Percentiles rank a stretch among this genome's conserved stretches.
Conservation (phyloP, 1,284 basidiomycete genomes). For the Anthracocystis walkeri region DNA sequence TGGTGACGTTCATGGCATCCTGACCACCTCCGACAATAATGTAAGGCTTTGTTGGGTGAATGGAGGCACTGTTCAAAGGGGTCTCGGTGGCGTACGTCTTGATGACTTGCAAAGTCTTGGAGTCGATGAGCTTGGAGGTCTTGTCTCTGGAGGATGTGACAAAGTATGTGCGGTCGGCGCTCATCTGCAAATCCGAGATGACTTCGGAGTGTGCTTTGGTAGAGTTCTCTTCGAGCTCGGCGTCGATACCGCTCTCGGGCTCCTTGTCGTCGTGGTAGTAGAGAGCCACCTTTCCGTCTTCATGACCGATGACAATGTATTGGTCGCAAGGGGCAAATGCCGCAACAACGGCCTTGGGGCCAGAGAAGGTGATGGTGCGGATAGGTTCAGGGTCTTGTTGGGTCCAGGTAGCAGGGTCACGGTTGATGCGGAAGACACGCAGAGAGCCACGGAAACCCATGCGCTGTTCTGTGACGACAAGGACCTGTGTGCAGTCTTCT, state of each 20-base stretch:
- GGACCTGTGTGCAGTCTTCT: slow-evolving; percentile 75
- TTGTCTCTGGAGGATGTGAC: slow-evolving; percentile 98
- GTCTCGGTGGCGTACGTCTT: slow-evolving; percentile 95
- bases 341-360: slow-evolving; percentile 88
- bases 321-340: slow-evolving; percentile 85
- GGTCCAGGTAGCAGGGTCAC: slow-evolving; percentile 63
- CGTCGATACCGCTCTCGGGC: slow-evolving; percentile 74
- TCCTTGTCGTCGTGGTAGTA: slow-evolving; percentile 68
- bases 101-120: slow-evolving; percentile 86
- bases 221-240: slow-evolving; percentile 85
- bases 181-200: slow-evolving; percentile 88
- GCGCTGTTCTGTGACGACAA: slow-evolving; percentile 96
- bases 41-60: slow-evolving; percentile 87
- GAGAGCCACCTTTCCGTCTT: slow-evolving; percentile 84
- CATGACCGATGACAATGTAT: slow-evolving; percentile 91
- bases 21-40: slow-evolving; percentile 87
- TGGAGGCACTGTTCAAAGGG: slow-evolving; percentile 91
- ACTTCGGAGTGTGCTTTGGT: slow-evolving; percentile 56
- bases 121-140: slow-evolving; percentile 91
- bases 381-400: slow-evolving; percentile 61
- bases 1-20: slow-evolving; percentile 97
- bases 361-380: slow-evolving; percentile 68
- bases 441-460: slow-evolving; percentile 80
- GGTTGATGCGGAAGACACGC: slow-evolving; percentile 83
- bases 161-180: slow-evolving; percentile 91